Conservation (phyloP, 768 basidiomycete species). For the Cyclocybe aegerita region DNA sequence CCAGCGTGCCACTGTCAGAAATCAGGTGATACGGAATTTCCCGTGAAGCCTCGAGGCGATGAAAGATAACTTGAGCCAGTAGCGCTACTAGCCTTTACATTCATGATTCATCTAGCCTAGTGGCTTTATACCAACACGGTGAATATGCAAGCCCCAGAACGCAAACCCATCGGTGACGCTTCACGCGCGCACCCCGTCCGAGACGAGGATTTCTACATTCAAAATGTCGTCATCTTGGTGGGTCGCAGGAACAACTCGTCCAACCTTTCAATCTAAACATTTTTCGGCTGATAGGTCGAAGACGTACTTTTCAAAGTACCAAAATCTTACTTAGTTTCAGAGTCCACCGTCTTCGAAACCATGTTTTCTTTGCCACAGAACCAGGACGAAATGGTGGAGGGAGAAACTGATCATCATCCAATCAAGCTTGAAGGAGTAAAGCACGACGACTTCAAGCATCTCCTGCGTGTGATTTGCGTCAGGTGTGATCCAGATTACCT, state of each 20-base stretch:
- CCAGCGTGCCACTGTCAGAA: no score
- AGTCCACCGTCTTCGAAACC: constrained; percentile 32
- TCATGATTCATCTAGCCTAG: no score
- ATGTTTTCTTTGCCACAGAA: constrained; percentile 30
- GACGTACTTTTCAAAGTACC: constrained; percentile 37
- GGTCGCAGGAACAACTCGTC: neutral
- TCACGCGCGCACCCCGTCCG: neutral
- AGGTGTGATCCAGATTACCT: neutral
- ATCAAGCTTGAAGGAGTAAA: constrained; percentile 24
- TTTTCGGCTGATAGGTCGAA: constrained; percentile 29
- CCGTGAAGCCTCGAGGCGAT: no score
- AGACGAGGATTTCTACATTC: constrained; percentile 18
- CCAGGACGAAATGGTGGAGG: constrained; percentile 19
- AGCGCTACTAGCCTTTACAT: no score
- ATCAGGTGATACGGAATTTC: no score
- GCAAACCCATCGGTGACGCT: neutral
- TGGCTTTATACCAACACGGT: neutral
- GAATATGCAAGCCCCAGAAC: neutral
- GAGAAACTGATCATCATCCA: constrained; percentile 26
- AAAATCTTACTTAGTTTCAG: constrained; percentile 28
- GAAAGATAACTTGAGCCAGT: no score
- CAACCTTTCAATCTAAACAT: neutral
- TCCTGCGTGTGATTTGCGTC: neutral
- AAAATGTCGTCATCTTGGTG: constrained; percentile 8
- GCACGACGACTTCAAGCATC: constrained; percentile 5